Evolutionary conservation across 2,329 filamentous ascomycete genomes (phyloP), one percentile per base, ranked within the genome.

Genomic region (Dothistroma pini): DNA sequence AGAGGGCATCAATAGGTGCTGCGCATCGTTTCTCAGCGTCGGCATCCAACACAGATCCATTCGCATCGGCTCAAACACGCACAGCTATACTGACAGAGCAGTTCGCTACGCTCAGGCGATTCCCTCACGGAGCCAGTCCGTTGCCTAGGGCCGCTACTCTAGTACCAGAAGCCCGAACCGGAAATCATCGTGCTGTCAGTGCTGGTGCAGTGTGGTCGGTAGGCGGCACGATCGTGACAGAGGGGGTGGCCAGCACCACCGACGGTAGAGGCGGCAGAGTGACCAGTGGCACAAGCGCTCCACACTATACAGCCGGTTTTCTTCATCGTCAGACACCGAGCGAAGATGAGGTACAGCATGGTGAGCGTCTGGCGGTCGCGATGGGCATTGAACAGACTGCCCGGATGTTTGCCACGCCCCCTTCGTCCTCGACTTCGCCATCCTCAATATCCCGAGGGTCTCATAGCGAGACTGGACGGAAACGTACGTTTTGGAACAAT

Each of bases 121-220:
- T 35, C 6, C 48, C 49, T 4, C 11, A 9, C 16, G 22, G 25
- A 21, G n/a, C 38, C 11, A 56, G 31, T 38, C 31, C 16, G 57
- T 60, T 21, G 14, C 19, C 7, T 19, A 56, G 48, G 19, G 51
- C 25, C 31, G 11, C 51, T 53, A 57, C 55, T 35, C 19, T 56
- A 34, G 47, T 56, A n/a, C 54, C 54, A 12, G 58, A 47, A 19
- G 48, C 44, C 29, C 19, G 50, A 51, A 34, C 41, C 35, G 8
- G 59, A 16, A 54, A 57, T 22, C 54, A 54, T 22, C 58, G 70
- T 55, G 64, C 66, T 71, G 78, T 85, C 63, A 93, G 89, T 72
- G 77, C 81, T 63, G 88, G 89, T 2, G 83, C 87, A 10, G 81
- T 93, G 19, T 96, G 90, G 91, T 84, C 86, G 19, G 86, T 95